These are phyloP conservation scores for Rhodomyrtus psidioides DNA, from an alignment of 441 rosid genomes.

Conservation along the genomic window DNA sequence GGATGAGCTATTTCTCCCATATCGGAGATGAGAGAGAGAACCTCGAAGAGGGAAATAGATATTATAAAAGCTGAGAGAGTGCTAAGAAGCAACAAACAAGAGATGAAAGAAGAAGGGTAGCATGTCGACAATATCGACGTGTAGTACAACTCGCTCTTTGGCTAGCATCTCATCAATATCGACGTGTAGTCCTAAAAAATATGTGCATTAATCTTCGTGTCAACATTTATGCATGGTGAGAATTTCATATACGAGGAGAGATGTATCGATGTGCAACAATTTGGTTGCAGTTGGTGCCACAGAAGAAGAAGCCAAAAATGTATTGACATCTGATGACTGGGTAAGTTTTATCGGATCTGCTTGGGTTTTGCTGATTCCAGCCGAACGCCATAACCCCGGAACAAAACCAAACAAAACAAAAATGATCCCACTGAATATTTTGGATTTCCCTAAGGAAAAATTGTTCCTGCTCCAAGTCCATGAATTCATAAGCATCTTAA, in stretches of 20 bases:
- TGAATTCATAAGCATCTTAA: neutral
- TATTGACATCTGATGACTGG: neutral
- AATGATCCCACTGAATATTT: too few relatives aligned
- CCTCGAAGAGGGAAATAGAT: neutral
- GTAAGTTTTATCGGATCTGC: neutral
- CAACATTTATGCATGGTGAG: neutral
- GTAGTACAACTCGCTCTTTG: neutral
- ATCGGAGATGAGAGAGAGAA: neutral
- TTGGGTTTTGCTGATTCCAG: neutral
- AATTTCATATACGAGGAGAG: neutral
- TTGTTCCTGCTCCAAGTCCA: neutral
- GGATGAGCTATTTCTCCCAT: slow-evolving; percentile 13
- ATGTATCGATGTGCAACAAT: neutral
- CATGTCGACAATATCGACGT: neutral
- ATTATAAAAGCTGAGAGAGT: neutral
- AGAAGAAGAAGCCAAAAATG: neutral
- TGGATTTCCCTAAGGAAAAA: neutral
- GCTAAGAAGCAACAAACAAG: neutral
- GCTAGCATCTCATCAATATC: too few relatives aligned
- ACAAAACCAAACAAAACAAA: neutral
- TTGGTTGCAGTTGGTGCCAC: neutral
- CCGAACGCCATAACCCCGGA: neutral
- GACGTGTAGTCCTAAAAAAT: neutral
- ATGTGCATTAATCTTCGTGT: neutral
- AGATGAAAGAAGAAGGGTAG: neutral